Conservation (phyloP, 2,329 filamentous ascomycete genomes). For the Paecilomyces sp. region DNA sequence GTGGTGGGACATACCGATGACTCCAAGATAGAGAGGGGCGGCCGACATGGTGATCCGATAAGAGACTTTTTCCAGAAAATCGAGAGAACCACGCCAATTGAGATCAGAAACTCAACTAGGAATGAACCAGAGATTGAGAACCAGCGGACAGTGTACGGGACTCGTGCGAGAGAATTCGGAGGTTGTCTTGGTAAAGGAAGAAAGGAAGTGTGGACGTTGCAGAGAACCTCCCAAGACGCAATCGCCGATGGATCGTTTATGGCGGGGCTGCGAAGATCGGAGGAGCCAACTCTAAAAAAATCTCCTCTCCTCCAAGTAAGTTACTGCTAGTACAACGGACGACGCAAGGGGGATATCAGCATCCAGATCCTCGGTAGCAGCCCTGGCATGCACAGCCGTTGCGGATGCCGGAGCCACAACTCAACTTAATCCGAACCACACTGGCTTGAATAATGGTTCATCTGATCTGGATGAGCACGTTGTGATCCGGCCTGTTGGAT, state of each 20-base stretch:
- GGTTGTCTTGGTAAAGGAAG: not conserved
- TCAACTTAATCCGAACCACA: not conserved
- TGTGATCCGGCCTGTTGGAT: not conserved
- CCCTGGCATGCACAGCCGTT: not conserved
- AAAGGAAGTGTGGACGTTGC: not conserved
- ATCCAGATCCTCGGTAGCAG: not conserved
- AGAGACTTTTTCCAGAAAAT: not conserved
- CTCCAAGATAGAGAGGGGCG: slow-evolving; percentile 35
- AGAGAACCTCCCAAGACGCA: not conserved
- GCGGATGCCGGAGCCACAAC: not conserved
- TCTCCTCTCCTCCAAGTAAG: not conserved
- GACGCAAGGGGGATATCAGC: not conserved
- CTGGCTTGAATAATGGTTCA: not conserved
- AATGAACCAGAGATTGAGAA: not conserved
- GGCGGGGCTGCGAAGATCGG: slow-evolving; percentile 4
- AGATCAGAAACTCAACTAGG: not conserved
- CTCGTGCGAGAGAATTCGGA: not conserved
- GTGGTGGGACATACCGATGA: slow-evolving; percentile 26
- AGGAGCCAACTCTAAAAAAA: not conserved
- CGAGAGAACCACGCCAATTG: not conserved
- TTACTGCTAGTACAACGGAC: not conserved
- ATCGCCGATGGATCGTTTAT: not conserved
- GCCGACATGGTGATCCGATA: slow-evolving; percentile 18
- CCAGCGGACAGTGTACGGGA: not conserved
- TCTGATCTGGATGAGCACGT: not conserved